These are phyloP conservation scores for Peronosclerospora sorghi DNA, from an alignment of 352 stramenopile species.

Conservation along the genomic window DNA sequence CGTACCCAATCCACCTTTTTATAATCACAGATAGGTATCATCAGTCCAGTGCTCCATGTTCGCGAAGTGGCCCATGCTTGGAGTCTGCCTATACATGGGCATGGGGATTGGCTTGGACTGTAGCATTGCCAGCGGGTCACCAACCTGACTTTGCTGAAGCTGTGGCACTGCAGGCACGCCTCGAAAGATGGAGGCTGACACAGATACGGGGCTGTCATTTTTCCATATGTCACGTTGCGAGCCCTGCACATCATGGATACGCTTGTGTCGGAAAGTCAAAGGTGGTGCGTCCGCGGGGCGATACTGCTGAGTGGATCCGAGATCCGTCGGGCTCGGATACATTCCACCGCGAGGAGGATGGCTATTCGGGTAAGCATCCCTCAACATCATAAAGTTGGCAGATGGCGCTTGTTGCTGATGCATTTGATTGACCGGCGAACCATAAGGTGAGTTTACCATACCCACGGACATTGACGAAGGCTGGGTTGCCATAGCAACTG, in stretches of 20 bases:
- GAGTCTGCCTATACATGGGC: constrained; percentile 36
- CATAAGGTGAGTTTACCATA: constrained; percentile 31
- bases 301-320: constrained; percentile 19
- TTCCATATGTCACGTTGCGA: constrained; percentile 48
- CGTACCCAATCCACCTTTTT: no score
- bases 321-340: constrained; percentile 9
- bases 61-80: constrained; percentile 35
- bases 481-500: constrained; percentile 19
- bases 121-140: constrained; percentile 20
- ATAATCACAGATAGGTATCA: constrained; percentile 27
- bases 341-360: constrained; percentile 13
- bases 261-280: constrained; percentile 44
- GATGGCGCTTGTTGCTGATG: constrained; percentile 19
- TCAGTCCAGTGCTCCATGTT: constrained; percentile 50
- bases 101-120: constrained; percentile 31
- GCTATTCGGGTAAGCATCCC: constrained; percentile 18
- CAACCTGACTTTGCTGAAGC: constrained; percentile 21
- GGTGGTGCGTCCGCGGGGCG: constrained; percentile 22
- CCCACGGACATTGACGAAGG: constrained; percentile 19
- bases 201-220: constrained; percentile 51
- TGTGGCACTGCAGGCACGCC: constrained; percentile 18
- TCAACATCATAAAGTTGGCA: constrained; percentile 25
- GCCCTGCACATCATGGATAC: constrained; percentile 40
- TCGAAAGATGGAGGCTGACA: constrained; percentile 47
- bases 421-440: constrained; percentile 23